A percentile compares a stretch with the other conserved stretches of the same genome.
phyloP scores from a whole-genome alignment of 2,329 filamentous ascomycete species.

The Pyricularia grisea region DNA sequence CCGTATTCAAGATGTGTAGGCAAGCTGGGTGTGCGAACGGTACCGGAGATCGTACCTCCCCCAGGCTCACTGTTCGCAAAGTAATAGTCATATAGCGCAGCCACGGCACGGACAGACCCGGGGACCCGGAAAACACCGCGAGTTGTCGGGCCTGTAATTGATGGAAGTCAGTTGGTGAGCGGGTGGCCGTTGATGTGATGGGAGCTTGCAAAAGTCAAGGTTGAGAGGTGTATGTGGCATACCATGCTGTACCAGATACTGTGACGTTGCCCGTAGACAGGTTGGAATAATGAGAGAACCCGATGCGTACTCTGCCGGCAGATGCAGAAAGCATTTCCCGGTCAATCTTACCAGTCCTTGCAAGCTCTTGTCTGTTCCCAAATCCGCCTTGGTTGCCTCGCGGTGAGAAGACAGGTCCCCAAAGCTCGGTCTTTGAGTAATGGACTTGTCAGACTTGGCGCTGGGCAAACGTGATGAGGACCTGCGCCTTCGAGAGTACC shows the following conservation, averaged over 20 bases:
- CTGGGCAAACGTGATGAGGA: constrained; percentile 8
- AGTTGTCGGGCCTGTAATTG: background rate
- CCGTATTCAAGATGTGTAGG: constrained; percentile 50
- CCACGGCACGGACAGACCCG: constrained; percentile 47
- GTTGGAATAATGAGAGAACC: constrained; percentile 51
- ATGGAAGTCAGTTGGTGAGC: background rate
- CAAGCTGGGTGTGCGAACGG: constrained; percentile 48
- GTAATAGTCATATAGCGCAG: constrained; percentile 55
- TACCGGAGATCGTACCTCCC: constrained; percentile 34
- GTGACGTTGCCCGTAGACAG: constrained; percentile 56
- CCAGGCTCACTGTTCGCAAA: constrained; percentile 27
- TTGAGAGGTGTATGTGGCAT: constrained; percentile 10
- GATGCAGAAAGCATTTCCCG: constrained; percentile 51
- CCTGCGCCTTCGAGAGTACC: background rate
- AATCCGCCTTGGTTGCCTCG: constrained; percentile 31
- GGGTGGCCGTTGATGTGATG: background rate
- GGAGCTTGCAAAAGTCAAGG: background rate
- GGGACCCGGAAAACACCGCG: constrained; percentile 53
- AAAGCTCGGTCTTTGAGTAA: constrained; percentile 41
- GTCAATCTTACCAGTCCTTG: constrained; percentile 52
- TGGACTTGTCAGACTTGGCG: constrained; percentile 15
- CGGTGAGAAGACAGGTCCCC: constrained; percentile 43
- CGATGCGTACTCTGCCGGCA: constrained; percentile 49
- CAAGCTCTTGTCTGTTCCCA: constrained; percentile 39
- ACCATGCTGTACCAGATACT: constrained; percentile 54